phyloP scores from a whole-genome alignment of 1,139 yeast genomes.

The Yarrowia galli region DNA sequence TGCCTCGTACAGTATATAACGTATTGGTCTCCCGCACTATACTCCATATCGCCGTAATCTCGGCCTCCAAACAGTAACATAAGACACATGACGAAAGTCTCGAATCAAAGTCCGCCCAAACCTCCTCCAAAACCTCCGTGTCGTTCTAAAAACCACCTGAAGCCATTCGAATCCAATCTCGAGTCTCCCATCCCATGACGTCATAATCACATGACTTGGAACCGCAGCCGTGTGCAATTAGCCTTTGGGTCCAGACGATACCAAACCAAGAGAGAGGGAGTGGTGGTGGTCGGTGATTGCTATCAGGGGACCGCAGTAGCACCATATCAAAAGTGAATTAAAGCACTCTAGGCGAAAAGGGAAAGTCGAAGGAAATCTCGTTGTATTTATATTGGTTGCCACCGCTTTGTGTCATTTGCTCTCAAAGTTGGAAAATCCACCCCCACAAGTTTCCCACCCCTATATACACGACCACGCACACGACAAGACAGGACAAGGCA shows the following conservation, averaged over 20 bases:
- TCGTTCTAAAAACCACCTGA: too few species aligned
- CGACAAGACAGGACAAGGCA: background rate
- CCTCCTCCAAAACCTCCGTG: too few species aligned
- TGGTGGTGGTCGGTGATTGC: conserved; percentile 10
- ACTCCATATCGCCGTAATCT: too few species aligned
- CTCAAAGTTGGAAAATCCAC: background rate
- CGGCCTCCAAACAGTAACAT: too few species aligned
- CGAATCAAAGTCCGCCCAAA: too few species aligned
- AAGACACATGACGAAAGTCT: too few species aligned
- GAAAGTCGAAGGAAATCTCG: background rate
- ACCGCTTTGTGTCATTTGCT: background rate
- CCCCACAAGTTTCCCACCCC: background rate
- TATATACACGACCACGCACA: conserved; percentile 9
- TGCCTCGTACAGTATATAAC: too few species aligned
- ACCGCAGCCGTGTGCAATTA: conserved; percentile 8
- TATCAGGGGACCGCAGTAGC: background rate
- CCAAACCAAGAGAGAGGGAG: background rate
- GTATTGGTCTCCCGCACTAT: too few species aligned
- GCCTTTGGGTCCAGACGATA: background rate
- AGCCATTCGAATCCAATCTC: background rate
- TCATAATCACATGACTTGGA: conserved; percentile 3
- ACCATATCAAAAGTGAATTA: background rate
- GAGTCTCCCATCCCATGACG: background rate
- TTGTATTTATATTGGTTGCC: background rate
- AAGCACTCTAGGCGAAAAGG: background rate